These are phyloP conservation scores for Yamadazyma atmosphaerica DNA, from an alignment of 1,139 yeast genomes.

Conservation along the genomic window DNA sequence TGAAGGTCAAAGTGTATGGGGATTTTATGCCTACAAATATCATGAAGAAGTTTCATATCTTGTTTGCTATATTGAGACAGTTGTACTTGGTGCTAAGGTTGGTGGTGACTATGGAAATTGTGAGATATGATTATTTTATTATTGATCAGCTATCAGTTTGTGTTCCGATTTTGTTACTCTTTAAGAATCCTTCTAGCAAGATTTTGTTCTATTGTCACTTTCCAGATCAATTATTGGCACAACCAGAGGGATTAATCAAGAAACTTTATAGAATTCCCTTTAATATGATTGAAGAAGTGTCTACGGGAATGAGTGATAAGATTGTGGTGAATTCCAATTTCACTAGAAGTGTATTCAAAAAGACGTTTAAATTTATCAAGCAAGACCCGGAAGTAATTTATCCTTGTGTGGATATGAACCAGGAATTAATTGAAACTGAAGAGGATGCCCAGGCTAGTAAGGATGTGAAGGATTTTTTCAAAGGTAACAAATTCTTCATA, in stretches of 20 bases:
- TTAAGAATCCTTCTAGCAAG: constrained; percentile 41
- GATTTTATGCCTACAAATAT: constrained; percentile 77
- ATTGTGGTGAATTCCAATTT: constrained; percentile 87
- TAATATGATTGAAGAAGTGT: constrained; percentile 76
- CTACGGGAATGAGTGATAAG: constrained; percentile 74
- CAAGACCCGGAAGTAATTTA: constrained; percentile 71
- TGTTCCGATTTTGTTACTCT: constrained; percentile 67
- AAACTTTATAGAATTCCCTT: constrained; percentile 76
- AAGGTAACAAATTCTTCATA: constrained; percentile 47
- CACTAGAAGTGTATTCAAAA: constrained; percentile 67
- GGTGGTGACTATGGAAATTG: constrained; percentile 48
- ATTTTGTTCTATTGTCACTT: constrained; percentile 91
- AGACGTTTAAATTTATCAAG: constrained; percentile 55
- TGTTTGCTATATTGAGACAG: constrained; percentile 85
- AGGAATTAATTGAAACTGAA: constrained; percentile 17
- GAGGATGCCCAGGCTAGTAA: constrained; percentile 21
- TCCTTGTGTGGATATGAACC: constrained; percentile 72
- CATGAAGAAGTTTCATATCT: constrained; percentile 66
- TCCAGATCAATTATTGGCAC: constrained; percentile 83
- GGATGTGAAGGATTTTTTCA: constrained; percentile 37
- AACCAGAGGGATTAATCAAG: constrained; percentile 56
- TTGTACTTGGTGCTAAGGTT: constrained; percentile 59
- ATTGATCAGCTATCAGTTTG: constrained; percentile 90
- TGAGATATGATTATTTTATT: constrained; percentile 65
- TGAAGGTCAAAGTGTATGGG: constrained; percentile 74